Evolutionary conservation across 768 basidiomycete species (phyloP).

Genomic region (Naganishia friedmannii): DNA sequence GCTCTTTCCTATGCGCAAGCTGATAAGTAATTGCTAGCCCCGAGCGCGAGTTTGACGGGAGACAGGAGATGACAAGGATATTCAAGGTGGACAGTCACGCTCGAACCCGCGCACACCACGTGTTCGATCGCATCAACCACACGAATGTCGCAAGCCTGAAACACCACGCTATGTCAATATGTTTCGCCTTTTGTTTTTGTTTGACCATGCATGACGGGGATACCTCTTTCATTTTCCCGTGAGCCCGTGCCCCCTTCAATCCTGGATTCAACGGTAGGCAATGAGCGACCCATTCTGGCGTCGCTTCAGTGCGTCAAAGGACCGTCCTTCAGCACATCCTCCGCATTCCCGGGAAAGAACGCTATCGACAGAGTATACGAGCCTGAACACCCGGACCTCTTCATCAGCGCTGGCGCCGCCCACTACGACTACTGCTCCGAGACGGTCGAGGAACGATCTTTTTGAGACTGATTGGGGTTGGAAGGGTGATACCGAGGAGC

Average conservation of each 20-base stretch:
- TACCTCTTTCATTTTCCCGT: background rate
- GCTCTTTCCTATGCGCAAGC: no score
- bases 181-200: background rate
- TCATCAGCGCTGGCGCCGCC: background rate
- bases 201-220: background rate
- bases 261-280: background rate
- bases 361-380: background rate
- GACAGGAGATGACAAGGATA: no score
- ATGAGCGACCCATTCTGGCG: conserved; percentile 23
- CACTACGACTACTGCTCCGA: no score
- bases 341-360: background rate
- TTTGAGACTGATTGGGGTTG: conserved; percentile 27
- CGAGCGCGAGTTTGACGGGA: no score
- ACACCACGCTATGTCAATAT: background rate
- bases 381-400: background rate
- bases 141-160: conserved; percentile 7
- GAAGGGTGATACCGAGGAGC: conserved; percentile 8
- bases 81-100: no score
- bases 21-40: no score
- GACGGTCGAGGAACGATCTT: conserved; percentile 20
- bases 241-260: no score
- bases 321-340: background rate
- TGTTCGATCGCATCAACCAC: background rate
- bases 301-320: background rate
- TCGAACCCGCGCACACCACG: background rate